Base-by-base conservation (phyloP, 176 grass and related monocot genomes). In the Oryza punctata region DNA sequence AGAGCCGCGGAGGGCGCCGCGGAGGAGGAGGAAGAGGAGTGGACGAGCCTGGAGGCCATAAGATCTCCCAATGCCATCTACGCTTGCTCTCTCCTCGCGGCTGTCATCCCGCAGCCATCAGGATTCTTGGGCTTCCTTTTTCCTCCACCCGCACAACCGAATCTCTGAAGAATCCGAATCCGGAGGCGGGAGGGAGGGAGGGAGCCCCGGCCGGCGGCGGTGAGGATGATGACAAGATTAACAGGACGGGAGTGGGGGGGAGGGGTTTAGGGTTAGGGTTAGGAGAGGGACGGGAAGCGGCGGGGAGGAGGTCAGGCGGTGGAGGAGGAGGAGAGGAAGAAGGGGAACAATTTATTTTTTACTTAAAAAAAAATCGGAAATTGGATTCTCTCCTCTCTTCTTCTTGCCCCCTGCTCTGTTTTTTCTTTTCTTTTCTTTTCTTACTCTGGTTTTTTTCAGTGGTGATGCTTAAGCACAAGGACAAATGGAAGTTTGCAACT, bases 51-150 rank as follows among this genome's bases (percentile, higher is more conserved):
- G 44, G 97, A 99, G 46, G 89, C 85, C 97, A 99, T 99, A 83
- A 96, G 93, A 96, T 99, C 97, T 86, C 97, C 97, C 93, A 99
- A 92, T 89, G 97, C 97, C 97, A 99, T 99, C 75, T 72, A 83
- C 49, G 81, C 81, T 61, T 28, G 18, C 49, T 18, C 63, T 40
- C 29, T 7, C 32, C 61, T n/a, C 24, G 12, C 18, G 25, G n/a
- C 13, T 28, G 75, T 81, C 82, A 86, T 5, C 61, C 81, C 29
- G 75, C 75, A 9, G 66, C 80, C 79, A 84, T 75, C 18, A 21
- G n/a, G n/a, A n/a, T n/a, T n/a, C n/a, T n/a, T n/a, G n/a, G n/a
- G n/a, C n/a, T n/a, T n/a, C n/a, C n/a, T n/a, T n/a, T n/a, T n/a
- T n/a, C n/a, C n/a, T n/a, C n/a, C n/a, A n/a, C n/a, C n/a, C n/a